Evolutionary conservation across 345 rosid genomes (phyloP).

Genomic region (Arabis hirsuta): DNA sequence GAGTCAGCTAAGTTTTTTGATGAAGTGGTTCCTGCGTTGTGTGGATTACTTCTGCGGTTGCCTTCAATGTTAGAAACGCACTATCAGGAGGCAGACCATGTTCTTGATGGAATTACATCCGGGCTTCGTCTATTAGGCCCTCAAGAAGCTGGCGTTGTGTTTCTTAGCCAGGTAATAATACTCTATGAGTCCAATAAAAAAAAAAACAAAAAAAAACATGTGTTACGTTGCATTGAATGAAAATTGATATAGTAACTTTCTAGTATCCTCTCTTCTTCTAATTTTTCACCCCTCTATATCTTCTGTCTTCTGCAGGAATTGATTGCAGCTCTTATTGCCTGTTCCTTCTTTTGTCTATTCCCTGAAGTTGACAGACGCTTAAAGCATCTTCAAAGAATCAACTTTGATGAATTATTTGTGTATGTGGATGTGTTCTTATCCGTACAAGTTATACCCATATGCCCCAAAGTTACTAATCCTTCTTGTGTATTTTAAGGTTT

Average conservation of each 20-base stretch:
- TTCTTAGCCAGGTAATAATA: constrained; percentile 80
- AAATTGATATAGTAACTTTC: neutral
- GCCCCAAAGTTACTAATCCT: neutral
- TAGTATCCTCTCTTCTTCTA: too few relatives aligned
- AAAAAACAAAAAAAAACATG: neutral
- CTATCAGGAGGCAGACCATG: constrained; percentile 59
- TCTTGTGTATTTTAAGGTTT: constrained; percentile 50
- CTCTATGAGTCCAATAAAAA: neutral
- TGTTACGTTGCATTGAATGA: neutral
- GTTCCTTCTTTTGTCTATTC: constrained; percentile 62
- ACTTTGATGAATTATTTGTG: constrained; percentile 75
- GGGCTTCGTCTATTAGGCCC: constrained; percentile 64
- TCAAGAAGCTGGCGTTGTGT: constrained; percentile 73
- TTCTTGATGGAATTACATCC: constrained; percentile 38
- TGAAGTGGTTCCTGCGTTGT: constrained; percentile 67
- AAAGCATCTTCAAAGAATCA: constrained; percentile 68
- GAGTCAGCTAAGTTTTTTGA: constrained; percentile 69
- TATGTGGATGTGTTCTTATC: constrained; percentile 48
- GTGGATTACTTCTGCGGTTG: constrained; percentile 60
- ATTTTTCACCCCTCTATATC: too few relatives aligned
- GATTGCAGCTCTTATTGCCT: constrained; percentile 44
- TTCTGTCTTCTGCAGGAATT: constrained; percentile 30
- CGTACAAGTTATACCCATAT: constrained; percentile 20
- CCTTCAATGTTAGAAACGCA: constrained; percentile 68
- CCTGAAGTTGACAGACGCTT: constrained; percentile 55